Percentiles rank a stretch among this genome's conserved stretches.
Evolutionary conservation across 345 rosid species (phyloP).

Genomic region (Noccaea caerulescens): DNA sequence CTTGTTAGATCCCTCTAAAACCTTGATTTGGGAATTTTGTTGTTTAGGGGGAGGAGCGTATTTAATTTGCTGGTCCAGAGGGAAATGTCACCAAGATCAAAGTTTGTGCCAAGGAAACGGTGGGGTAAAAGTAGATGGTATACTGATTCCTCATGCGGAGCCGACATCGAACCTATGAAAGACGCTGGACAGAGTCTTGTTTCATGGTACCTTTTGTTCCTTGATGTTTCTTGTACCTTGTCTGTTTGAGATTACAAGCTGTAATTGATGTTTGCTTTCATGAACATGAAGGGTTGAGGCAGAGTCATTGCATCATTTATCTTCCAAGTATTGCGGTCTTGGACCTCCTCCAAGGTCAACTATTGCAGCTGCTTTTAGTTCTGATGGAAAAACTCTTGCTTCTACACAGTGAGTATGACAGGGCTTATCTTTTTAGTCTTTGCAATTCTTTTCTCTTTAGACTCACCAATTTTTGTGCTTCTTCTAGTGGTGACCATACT

Average conservation of each 20-base stretch:
- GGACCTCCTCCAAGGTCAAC: constrained; percentile 98
- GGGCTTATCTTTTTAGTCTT: constrained; percentile 3
- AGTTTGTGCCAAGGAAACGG: constrained; percentile 57
- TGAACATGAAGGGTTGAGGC: constrained; percentile 72
- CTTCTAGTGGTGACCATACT: constrained; percentile 91
- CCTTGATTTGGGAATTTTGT: constrained; percentile 17
- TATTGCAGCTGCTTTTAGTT: constrained; percentile 96
- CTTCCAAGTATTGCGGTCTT: constrained; percentile 85
- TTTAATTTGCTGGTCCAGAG: constrained; percentile 65
- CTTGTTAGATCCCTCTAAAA: not conserved
- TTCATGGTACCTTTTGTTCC: constrained; percentile 61
- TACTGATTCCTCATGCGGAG: constrained; percentile 41
- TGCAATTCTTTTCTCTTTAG: constrained; percentile 5
- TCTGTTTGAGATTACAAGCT: not conserved
- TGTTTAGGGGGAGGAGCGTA: constrained; percentile 61
- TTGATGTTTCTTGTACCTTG: constrained; percentile 1
- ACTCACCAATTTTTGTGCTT: constrained; percentile 20
- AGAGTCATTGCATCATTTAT: constrained; percentile 73
- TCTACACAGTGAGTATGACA: constrained; percentile 77
- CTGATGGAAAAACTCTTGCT: constrained; percentile 87
- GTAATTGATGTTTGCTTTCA: not conserved
- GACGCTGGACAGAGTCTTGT: constrained; percentile 71
- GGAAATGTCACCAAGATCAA: constrained; percentile 70
- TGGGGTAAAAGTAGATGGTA: constrained; percentile 62
- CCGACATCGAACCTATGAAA: constrained; percentile 51